These are phyloP conservation scores for Didymella keratinophila DNA, from an alignment of 2,329 filamentous ascomycete species.

Conservation along the genomic window DNA sequence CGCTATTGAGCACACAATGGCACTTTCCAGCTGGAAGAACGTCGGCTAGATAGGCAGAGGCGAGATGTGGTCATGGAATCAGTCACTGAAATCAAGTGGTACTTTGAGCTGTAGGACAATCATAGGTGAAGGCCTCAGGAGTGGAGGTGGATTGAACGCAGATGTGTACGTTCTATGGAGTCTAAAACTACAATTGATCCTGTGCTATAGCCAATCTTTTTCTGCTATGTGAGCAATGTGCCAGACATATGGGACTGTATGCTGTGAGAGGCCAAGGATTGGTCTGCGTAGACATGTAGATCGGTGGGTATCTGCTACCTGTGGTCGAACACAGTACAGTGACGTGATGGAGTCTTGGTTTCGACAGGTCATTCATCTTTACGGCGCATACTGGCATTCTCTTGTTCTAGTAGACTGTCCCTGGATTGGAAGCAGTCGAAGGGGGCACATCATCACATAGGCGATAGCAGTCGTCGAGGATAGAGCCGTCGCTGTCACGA, in stretches of 20 bases:
- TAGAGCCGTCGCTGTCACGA: not conserved
- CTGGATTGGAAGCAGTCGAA: not conserved
- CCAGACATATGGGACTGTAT: not conserved
- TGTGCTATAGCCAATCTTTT: no score
- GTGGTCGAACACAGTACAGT: not conserved
- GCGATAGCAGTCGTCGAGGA: not conserved
- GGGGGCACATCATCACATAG: not conserved
- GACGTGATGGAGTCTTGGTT: not conserved
- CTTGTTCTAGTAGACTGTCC: not conserved
- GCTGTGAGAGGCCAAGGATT: not conserved
- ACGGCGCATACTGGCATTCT: not conserved
- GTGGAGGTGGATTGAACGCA: no score
- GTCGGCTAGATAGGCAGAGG: conserved; percentile 9
- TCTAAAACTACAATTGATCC: no score
- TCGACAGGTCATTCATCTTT: not conserved
- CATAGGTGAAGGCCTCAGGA: no score
- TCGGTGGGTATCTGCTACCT: not conserved
- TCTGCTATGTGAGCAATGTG: not conserved
- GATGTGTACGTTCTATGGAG: no score
- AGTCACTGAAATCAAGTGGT: not conserved
- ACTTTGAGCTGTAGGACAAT: no score
- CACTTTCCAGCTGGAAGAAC: not conserved
- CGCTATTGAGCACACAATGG: conserved; percentile 5
- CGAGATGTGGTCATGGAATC: conserved; percentile 8
- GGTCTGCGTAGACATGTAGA: not conserved